Evolutionary conservation across 2,329 filamentous ascomycete genomes (phyloP).

Genomic region (Colletotrichum lupini): DNA sequence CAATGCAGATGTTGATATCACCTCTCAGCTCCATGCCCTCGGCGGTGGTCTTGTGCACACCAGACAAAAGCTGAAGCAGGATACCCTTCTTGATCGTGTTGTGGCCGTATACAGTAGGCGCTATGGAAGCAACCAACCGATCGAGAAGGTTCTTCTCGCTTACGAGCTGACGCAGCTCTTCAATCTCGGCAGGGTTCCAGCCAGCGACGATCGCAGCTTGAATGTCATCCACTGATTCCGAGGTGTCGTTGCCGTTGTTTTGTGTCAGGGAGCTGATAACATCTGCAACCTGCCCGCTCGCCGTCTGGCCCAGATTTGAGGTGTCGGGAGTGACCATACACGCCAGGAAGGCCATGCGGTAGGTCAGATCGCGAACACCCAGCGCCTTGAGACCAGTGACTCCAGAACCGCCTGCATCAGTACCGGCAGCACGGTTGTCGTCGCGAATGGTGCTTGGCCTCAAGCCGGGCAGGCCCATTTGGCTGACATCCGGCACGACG

Average conservation of each 20-base stretch:
- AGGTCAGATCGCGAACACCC: slow-evolving; percentile 94
- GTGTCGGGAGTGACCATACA: slow-evolving; percentile 96
- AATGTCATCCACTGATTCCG: slow-evolving; percentile 82
- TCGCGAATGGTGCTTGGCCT: slow-evolving; percentile 87
- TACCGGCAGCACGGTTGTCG: slow-evolving; percentile 76
- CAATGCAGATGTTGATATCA: slow-evolving; percentile 98
- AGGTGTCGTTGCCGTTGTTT: slow-evolving; percentile 72
- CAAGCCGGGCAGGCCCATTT: slow-evolving; percentile 89
- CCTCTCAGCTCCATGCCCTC: slow-evolving; percentile 97
- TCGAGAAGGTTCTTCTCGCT: slow-evolving; percentile 96
- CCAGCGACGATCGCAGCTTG: slow-evolving; percentile 89
- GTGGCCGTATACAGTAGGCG: slow-evolving; percentile 97
- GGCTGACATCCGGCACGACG: slow-evolving; percentile 96
- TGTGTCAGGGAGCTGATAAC: slow-evolving; percentile 88
- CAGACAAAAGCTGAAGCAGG: slow-evolving; percentile 93
- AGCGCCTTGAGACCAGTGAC: slow-evolving; percentile 90
- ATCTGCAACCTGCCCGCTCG: slow-evolving; percentile 82
- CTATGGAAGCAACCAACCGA: slow-evolving; percentile 90
- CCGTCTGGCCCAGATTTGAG: slow-evolving; percentile 79
- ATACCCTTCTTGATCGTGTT: slow-evolving; percentile 98
- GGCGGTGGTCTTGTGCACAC: slow-evolving; percentile 89
- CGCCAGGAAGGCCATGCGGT: slow-evolving; percentile 94
- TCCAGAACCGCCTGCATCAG: slow-evolving; percentile 85
- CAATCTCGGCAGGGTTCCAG: slow-evolving; percentile 86
- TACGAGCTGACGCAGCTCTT: slow-evolving; percentile 92